Evolutionary conservation across 305 asterid species (phyloP).

Genomic region (Fraxinus platypoda): DNA sequence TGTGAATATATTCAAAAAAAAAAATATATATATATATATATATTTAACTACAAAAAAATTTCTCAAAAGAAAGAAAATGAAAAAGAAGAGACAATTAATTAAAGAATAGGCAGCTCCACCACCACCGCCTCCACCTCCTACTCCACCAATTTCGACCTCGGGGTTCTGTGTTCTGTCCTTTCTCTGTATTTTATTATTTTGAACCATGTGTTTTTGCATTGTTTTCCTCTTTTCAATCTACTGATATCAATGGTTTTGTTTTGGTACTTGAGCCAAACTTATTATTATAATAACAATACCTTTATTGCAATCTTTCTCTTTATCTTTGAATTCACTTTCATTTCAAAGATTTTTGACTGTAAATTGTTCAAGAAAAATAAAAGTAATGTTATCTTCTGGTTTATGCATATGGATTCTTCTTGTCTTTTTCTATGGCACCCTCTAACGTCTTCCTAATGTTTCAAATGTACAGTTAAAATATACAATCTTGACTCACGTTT

Average conservation of each 20-base stretch:
- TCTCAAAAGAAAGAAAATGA: slow-evolving; percentile 30
- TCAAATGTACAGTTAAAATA: neutral
- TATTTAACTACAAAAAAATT: neutral
- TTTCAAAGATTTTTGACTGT: neutral
- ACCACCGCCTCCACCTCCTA: slow-evolving; percentile 20
- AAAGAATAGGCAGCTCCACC: slow-evolving; percentile 23
- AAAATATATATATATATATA: too few species aligned
- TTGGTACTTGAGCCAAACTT: slow-evolving; percentile 43
- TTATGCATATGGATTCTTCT: neutral
- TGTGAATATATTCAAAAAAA: neutral
- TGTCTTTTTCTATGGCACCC: neutral
- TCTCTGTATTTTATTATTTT: slow-evolving; percentile 27
- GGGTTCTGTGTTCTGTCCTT: slow-evolving; percentile 62
- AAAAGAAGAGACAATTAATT: slow-evolving; percentile 25
- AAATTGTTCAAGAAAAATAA: neutral
- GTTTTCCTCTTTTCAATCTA: slow-evolving; percentile 59
- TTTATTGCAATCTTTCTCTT: neutral
- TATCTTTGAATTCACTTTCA: neutral
- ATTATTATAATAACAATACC: neutral
- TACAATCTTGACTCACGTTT: neutral
- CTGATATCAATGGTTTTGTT: slow-evolving; percentile 48
- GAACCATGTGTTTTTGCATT: slow-evolving; percentile 74
- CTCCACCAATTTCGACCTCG: slow-evolving; percentile 62
- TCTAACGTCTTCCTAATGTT: neutral
- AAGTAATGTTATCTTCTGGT: neutral